These are phyloP conservation scores for Apiospora rasikravindrae DNA, from an alignment of 2,329 filamentous ascomycete genomes.

Conservation along the genomic window DNA sequence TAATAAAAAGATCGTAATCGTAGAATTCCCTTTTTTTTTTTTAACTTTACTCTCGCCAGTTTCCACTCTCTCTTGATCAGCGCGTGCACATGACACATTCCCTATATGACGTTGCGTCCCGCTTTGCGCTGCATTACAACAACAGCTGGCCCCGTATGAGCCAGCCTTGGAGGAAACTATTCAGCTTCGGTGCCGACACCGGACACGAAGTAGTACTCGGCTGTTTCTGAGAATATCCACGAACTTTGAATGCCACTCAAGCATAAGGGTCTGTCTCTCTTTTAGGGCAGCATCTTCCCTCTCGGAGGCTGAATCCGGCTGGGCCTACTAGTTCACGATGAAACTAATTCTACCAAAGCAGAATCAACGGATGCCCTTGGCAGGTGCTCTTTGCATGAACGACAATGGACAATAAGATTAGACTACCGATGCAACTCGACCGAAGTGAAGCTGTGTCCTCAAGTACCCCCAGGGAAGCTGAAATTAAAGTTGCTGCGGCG, in stretches of 20 bases:
- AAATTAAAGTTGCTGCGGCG: not conserved
- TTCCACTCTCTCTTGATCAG: not conserved
- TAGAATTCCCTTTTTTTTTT: not conserved
- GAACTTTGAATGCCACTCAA: not conserved
- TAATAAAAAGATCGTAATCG: not conserved
- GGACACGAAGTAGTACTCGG: not conserved
- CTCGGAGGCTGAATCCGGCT: not conserved
- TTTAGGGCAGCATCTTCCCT: not conserved
- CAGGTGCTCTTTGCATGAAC: not conserved
- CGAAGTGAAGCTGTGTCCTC: not conserved
- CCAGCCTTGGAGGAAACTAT: not conserved
- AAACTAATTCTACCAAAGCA: not conserved
- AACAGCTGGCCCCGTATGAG: not conserved
- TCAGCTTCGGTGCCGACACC: too few relatives aligned
- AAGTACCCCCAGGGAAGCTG: not conserved
- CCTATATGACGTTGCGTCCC: not conserved
- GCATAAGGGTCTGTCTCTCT: not conserved
- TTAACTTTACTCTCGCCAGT: too few relatives aligned
- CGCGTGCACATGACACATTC: not conserved
- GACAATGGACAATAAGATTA: not conserved
- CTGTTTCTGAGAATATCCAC: not conserved
- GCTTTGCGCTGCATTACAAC: not conserved
- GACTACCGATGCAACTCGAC: not conserved
- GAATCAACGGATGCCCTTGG: not conserved
- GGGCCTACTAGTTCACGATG: not conserved